Base-by-base conservation (phyloP, 768 basidiomycete species). In the Suillus subaureus region DNA sequence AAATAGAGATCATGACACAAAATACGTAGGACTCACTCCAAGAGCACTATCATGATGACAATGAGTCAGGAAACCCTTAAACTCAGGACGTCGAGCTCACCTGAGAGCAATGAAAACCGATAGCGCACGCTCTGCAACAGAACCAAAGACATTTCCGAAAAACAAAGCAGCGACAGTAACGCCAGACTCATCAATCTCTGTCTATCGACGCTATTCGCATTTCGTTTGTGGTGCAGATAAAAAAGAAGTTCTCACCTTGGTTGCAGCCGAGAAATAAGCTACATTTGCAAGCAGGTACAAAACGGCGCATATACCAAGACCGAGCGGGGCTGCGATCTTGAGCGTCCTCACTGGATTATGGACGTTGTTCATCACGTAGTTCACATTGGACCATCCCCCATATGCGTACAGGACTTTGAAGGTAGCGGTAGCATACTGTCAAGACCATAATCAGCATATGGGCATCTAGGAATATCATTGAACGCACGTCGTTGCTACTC, bases 351-450 rank as follows among this genome's bases (percentile, higher is more conserved):
- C 79, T 0, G 87, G 87, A 68, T 87, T 77, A 66, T 82, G 83
- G 61, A 89, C 85, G 15, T 88, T 85, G 74, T 87, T 87, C 64
- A 88, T 73, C 11, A 88, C 87, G 60, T 85, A 85, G 69, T 87
- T 87, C 31, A 84, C 82, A 51, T 82, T 84, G 2, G 83, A 83
- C 86, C 87, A 87, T 4, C 86, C 86, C 2, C 70, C 43, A 63
- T 81, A 84, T 1, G 81, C 72, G 62, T 79, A 77, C 33, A 88
- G 75, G 31, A 88, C 84, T 66, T 88, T 87, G 81, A 85, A 86
- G 0, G 81, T 86, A 3, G 85, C 87, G 0, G 86, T 85, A 1
- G 85, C 86, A 64, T 87, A 89, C 86, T 87, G 61, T n/a, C 31
- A 9, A 47, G 13, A 45, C 9, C 18, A 45, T 45, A 21, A 11